A percentile compares a stretch with the other conserved stretches of the same genome.
Conservation (phyloP, 1,284 basidiomycete species). For the Paramarasmius palmivorus region DNA sequence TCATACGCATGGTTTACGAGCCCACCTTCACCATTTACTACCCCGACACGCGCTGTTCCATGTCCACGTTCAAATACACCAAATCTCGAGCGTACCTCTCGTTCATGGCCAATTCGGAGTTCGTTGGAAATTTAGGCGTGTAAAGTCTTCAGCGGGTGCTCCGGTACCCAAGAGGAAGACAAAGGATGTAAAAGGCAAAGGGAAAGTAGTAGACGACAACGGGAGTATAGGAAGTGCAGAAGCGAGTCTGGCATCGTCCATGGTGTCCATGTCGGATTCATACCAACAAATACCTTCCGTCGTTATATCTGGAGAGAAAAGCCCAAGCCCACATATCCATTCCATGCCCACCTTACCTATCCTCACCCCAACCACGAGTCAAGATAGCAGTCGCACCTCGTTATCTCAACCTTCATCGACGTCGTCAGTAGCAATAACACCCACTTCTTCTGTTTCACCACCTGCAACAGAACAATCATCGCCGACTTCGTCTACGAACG, state of each 20-base stretch:
- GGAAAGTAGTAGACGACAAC: constrained; percentile 28
- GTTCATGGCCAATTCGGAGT: constrained; percentile 75
- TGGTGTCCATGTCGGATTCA: constrained; percentile 22
- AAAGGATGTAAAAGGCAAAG: constrained; percentile 21
- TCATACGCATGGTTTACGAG: constrained; percentile 33
- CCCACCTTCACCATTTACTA: constrained; percentile 53
- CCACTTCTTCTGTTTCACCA: constrained; percentile 11
- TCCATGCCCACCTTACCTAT: constrained; percentile 20
- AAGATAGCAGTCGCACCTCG: neutral
- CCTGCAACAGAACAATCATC: constrained; percentile 13
- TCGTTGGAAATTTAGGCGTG: constrained; percentile 76
- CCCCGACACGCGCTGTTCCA: constrained; percentile 68
- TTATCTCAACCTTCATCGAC: constrained; percentile 7
- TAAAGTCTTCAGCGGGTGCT: constrained; percentile 29
- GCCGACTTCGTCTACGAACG: no score
- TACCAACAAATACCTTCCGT: constrained; percentile 32
- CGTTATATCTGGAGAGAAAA: constrained; percentile 27
- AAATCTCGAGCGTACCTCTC: constrained; percentile 75
- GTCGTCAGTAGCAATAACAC: constrained; percentile 13
- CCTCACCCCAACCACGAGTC: constrained; percentile 5
- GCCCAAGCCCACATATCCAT: constrained; percentile 5
- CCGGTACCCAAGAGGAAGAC: constrained; percentile 31
- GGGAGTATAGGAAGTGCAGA: constrained; percentile 14
- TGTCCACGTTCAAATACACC: constrained; percentile 65
- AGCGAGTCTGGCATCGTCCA: constrained; percentile 30